Evolutionary conservation across 257 asterid genomes (phyloP).

Genomic region (Nicotiana benthamiana): DNA sequence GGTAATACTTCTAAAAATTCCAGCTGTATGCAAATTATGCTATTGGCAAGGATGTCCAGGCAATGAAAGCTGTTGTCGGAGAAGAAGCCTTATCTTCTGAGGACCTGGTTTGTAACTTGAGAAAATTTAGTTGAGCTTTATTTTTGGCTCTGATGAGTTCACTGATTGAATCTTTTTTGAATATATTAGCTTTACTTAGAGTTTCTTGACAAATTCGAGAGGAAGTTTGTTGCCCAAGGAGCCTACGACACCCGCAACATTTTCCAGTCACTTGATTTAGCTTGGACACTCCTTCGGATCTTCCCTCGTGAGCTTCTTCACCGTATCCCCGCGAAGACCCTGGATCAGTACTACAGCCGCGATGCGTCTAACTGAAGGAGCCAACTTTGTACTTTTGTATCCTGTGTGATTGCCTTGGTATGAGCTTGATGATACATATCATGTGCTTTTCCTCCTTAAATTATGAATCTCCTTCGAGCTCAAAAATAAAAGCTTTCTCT

Average conservation of each 20-base stretch:
- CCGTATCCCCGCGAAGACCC: slow-evolving; percentile 98
- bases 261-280: slow-evolving; percentile 88
- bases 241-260: slow-evolving; percentile 48
- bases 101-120: slow-evolving; percentile 31
- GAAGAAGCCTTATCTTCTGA: slow-evolving; percentile 52
- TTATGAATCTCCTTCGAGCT: slow-evolving; percentile 17
- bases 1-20: neutral
- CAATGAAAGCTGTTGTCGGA: slow-evolving; percentile 56
- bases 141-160: neutral
- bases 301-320: slow-evolving; percentile 96
- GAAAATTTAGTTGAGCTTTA: neutral
- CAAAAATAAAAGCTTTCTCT: slow-evolving; percentile 44
- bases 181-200: slow-evolving; percentile 36
- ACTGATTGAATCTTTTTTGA: neutral
- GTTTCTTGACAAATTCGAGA: slow-evolving; percentile 48
- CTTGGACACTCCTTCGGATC: slow-evolving; percentile 97
- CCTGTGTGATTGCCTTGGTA: slow-evolving; percentile 27
- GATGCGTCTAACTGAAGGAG: slow-evolving; percentile 55
- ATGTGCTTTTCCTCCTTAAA: slow-evolving; percentile 20
- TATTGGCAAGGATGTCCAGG: slow-evolving; percentile 48
- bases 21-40: slow-evolving; percentile 47
- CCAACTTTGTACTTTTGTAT: slow-evolving; percentile 15
- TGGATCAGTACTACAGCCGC: slow-evolving; percentile 81
- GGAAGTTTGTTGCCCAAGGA: slow-evolving; percentile 49
- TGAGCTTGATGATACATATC: slow-evolving; percentile 24